A percentile compares a stretch with the other conserved stretches of the same genome.
Conservation (phyloP, 768 basidiomycete genomes). For the Tephrocybe sp. region DNA sequence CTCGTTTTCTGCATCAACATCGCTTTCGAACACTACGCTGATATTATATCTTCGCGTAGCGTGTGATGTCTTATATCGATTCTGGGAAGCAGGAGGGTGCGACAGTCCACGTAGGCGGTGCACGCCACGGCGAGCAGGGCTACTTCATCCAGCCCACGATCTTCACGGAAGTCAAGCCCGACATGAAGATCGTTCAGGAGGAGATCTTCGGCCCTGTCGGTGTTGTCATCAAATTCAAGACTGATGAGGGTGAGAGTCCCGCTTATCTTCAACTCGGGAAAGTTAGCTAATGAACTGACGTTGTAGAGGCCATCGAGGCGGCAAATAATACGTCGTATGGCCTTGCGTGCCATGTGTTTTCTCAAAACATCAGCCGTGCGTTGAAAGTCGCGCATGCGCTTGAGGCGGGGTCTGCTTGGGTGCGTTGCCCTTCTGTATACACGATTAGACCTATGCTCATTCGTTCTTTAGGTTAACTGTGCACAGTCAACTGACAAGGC, state of each 20-base stretch:
- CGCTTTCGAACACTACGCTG: no score
- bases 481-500: slow-evolving; percentile 11
- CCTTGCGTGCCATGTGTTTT: slow-evolving; percentile 21
- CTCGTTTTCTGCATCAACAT: background rate
- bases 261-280: background rate
- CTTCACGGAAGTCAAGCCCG: slow-evolving; percentile 58
- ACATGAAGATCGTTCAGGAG: slow-evolving; percentile 68
- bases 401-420: slow-evolving; percentile 23
- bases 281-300: slow-evolving; percentile 29
- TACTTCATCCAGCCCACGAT: slow-evolving; percentile 74
- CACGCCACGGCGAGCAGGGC: slow-evolving; percentile 57
- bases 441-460: background rate
- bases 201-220: slow-evolving; percentile 82
- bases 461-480: slow-evolving; percentile 19
- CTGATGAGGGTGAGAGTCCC: slow-evolving; percentile 41
- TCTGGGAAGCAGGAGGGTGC: slow-evolving; percentile 73
- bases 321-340: slow-evolving; percentile 22
- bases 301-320: slow-evolving; percentile 22
- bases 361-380: slow-evolving; percentile 21
- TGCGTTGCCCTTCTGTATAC: background rate
- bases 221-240: slow-evolving; percentile 69
- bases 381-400: slow-evolving; percentile 24
- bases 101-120: slow-evolving; percentile 59
- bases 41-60: slow-evolving; percentile 37
- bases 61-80: slow-evolving; percentile 74